These are phyloP conservation scores for Mercurialis annua DNA, from an alignment of 345 rosid genomes.

Conservation along the genomic window DNA sequence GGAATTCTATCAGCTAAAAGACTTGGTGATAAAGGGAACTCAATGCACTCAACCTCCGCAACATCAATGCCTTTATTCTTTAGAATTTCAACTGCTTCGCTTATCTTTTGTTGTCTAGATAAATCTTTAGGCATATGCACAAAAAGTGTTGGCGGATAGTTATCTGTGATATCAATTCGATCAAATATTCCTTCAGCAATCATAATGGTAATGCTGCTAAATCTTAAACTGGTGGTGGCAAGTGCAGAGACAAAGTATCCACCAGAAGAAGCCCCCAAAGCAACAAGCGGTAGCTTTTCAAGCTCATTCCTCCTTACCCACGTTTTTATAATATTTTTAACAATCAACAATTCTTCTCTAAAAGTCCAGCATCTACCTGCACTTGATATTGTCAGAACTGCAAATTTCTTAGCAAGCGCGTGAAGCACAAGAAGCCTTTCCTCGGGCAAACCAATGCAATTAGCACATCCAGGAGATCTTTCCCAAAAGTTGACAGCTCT, in stretches of 20 bases:
- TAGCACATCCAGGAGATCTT: conserved; percentile 52
- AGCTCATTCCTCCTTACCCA: conserved; percentile 59
- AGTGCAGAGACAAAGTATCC: conserved; percentile 82
- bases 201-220: conserved; percentile 75
- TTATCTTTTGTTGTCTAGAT: conserved; percentile 57
- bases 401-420: conserved; percentile 56
- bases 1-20: conserved; percentile 67
- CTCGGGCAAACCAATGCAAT: conserved; percentile 81
- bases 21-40: conserved; percentile 48
- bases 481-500: conserved; percentile 88
- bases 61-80: conserved; percentile 67
- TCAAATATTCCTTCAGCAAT: conserved; percentile 79
- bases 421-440: conserved; percentile 60
- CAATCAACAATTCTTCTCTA: conserved; percentile 51
- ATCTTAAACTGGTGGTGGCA: conserved; percentile 45
- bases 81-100: conserved; percentile 45
- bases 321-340: conserved; percentile 47
- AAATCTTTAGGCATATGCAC: conserved; percentile 92
- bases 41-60: conserved; percentile 70
- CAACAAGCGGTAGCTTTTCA: conserved; percentile 72
- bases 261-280: conserved; percentile 94
- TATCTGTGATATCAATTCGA: conserved; percentile 43
- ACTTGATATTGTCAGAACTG: conserved; percentile 72
- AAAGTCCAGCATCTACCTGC: conserved; percentile 67
- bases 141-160: conserved; percentile 80